phyloP scores from a whole-genome alignment of 345 rosid genomes.

The Citrus sp. region DNA sequence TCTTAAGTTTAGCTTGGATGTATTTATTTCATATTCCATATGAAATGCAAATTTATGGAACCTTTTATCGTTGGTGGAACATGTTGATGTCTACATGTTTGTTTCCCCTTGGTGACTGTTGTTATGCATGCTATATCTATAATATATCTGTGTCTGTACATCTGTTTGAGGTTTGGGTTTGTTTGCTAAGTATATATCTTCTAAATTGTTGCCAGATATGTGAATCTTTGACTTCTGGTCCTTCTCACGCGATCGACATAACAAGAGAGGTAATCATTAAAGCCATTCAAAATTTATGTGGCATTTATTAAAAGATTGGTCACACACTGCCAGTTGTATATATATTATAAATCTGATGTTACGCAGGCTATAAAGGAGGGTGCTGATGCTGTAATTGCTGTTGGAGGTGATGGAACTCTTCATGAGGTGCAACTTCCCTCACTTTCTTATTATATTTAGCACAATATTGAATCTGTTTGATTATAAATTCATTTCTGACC shows the following conservation, averaged over 20 bases:
- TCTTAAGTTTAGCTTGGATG: background rate
- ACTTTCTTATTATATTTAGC: background rate
- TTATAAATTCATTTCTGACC: background rate
- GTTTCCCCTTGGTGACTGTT: background rate
- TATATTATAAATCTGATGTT: conserved; percentile 10
- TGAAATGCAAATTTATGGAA: background rate
- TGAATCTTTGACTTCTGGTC: conserved; percentile 88
- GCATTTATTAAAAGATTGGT: background rate
- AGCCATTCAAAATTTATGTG: conserved; percentile 12
- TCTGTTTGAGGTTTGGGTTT: background rate
- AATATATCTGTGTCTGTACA: background rate
- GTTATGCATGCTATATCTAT: background rate
- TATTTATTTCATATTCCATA: background rate
- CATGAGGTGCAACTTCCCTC: conserved; percentile 60
- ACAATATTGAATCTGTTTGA: background rate
- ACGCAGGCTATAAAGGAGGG: conserved; percentile 85
- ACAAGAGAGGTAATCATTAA: conserved; percentile 74
- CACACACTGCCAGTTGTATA: background rate
- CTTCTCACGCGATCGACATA: conserved; percentile 86
- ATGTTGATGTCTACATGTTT: background rate
- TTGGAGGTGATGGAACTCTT: conserved; percentile 98
- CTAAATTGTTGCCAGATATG: conserved; percentile 48
- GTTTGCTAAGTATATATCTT: background rate
- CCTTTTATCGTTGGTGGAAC: no score
- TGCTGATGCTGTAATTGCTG: conserved; percentile 96